Evolutionary conservation across 1,284 basidiomycete genomes (phyloP).

Genomic region (Sanghuangporus sanghuang): DNA sequence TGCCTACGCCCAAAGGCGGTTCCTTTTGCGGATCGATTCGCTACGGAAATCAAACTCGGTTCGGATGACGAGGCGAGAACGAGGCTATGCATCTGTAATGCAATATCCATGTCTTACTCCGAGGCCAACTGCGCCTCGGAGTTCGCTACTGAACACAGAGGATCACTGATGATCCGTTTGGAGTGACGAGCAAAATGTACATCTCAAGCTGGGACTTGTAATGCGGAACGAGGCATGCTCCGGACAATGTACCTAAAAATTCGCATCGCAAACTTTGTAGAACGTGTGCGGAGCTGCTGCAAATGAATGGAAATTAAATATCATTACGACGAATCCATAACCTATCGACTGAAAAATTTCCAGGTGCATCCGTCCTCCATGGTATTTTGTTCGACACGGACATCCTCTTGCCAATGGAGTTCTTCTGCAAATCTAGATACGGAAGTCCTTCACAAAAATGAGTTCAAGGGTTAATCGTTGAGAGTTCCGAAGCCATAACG

Average conservation of each 20-base stretch:
- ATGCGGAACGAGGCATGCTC: slow-evolving; percentile 20
- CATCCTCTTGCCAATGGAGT: slow-evolving; percentile 25
- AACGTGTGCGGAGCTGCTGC: slow-evolving; percentile 19
- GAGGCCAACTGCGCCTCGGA: background rate
- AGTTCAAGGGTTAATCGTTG: slow-evolving; percentile 4
- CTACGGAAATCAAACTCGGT: slow-evolving; percentile 21
- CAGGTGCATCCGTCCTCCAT: slow-evolving; percentile 18
- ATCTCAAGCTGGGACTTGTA: slow-evolving; percentile 20
- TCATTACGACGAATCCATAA: slow-evolving; percentile 8
- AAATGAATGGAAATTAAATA: background rate
- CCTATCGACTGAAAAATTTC: slow-evolving; percentile 1
- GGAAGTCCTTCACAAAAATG: slow-evolving; percentile 21
- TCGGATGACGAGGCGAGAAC: slow-evolving; percentile 25
- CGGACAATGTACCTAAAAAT: slow-evolving; percentile 22
- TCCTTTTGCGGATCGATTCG: slow-evolving; percentile 25
- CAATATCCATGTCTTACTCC: slow-evolving; percentile 20
- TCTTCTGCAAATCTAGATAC: slow-evolving; percentile 25
- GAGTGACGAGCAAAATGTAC: slow-evolving; percentile 23
- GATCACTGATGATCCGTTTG: slow-evolving; percentile 23
- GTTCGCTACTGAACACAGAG: slow-evolving; percentile 17
- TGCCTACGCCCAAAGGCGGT: slow-evolving; percentile 1
- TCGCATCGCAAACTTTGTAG: slow-evolving; percentile 26
- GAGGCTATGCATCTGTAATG: slow-evolving; percentile 26
- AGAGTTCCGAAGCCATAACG: background rate
- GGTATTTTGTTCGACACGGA: slow-evolving; percentile 23